phyloP scores from a whole-genome alignment of 208 protist species.

The Histomonas meleagridis region DNA sequence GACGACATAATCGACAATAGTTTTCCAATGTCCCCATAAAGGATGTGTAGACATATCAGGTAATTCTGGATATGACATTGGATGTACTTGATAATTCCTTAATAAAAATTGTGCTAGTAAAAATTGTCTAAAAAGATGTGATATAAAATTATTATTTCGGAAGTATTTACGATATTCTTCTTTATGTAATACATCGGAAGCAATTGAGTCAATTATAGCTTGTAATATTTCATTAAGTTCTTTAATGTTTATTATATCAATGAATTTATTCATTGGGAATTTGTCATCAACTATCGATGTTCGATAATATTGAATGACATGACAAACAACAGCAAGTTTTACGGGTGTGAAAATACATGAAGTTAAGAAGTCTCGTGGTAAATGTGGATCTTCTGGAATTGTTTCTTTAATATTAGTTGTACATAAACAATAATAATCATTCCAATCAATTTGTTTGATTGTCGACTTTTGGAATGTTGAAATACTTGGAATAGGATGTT shows the following conservation, averaged over 20 bases:
- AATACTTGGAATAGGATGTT: too few species aligned
- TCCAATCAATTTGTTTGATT: not conserved
- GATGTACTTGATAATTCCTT: not conserved
- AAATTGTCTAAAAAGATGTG: not conserved
- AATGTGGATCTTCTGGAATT: not conserved
- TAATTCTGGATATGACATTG: not conserved
- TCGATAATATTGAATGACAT: constrained; percentile 6
- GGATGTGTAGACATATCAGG: not conserved
- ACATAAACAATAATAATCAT: constrained; percentile 5
- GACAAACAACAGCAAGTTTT: constrained; percentile 6
- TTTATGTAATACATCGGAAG: not conserved
- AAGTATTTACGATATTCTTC: not conserved
- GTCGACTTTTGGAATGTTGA: too few species aligned
- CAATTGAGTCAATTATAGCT: not conserved
- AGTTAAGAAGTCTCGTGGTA: not conserved
- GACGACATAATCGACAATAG: not conserved
- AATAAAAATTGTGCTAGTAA: not conserved
- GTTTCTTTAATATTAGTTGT: not conserved
- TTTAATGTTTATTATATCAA: not conserved
- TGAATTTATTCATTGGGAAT: not conserved
- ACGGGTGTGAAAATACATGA: not conserved
- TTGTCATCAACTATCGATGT: not conserved
- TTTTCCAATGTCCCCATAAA: not conserved
- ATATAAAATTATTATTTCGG: not conserved
- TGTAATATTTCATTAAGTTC: not conserved